phyloP scores from a whole-genome alignment of 176 grass and related monocot species.

The Luzula sylvatica region DNA sequence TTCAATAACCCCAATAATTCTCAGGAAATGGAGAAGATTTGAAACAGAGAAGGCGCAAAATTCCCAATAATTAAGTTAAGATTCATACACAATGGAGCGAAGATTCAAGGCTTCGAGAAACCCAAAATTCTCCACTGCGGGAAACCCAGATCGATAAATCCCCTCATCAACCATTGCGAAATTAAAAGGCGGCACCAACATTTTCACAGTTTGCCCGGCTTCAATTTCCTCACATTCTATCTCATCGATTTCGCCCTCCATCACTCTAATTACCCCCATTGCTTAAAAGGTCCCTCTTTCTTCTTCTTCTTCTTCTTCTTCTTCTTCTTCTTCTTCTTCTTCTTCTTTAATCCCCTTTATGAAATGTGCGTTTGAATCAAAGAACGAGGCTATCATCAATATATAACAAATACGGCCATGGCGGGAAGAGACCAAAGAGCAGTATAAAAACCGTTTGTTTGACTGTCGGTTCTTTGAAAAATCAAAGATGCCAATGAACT shows the following conservation, averaged over 20 bases:
- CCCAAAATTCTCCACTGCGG: constrained; percentile 17
- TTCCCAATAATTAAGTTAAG: neutral
- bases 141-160: constrained; percentile 31
- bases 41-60: too few relatives aligned
- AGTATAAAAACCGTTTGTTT: neutral
- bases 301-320: neutral
- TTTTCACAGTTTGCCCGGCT: constrained; percentile 1
- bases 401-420: neutral
- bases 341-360: too few relatives aligned
- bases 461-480: neutral
- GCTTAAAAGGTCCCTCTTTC: neutral
- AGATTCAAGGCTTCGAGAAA: constrained; percentile 23
- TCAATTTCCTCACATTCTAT: neutral
- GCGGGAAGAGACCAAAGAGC: neutral
- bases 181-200: constrained; percentile 20
- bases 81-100: constrained; percentile 23
- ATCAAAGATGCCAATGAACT: neutral
- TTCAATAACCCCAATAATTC: too few relatives aligned
- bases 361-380: neutral
- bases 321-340: too few relatives aligned
- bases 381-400: neutral
- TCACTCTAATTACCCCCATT: constrained; percentile 8
- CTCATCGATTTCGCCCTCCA: constrained; percentile 5
- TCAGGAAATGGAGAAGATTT: too few relatives aligned
- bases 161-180: constrained; percentile 29